Conservation (phyloP, 768 basidiomycete genomes). For the Epithele typhae region DNA sequence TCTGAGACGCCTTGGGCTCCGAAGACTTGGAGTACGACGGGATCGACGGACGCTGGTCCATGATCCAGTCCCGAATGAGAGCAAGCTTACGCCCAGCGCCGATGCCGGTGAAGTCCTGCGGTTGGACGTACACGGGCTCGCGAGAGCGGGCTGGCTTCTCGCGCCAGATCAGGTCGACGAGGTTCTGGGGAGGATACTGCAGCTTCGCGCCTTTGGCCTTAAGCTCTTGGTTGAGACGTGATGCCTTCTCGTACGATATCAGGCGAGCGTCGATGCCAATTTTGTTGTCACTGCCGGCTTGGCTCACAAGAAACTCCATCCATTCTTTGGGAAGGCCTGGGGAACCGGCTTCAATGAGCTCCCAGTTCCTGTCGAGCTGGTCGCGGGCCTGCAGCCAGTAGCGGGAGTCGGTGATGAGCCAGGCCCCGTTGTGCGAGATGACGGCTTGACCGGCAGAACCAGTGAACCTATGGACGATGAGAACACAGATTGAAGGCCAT, state of each 20-base stretch:
- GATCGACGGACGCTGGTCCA: conserved; percentile 49
- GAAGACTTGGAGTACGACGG: conserved; percentile 62
- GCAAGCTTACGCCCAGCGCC: conserved; percentile 68
- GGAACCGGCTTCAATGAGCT: conserved; percentile 53
- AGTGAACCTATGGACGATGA: conserved; percentile 40
- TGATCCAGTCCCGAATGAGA: conserved; percentile 68
- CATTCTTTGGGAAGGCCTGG: conserved; percentile 59
- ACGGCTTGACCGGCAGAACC: conserved; percentile 72
- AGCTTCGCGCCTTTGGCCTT: conserved; percentile 55
- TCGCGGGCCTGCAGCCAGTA: conserved; percentile 78
- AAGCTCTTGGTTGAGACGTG: conserved; percentile 54
- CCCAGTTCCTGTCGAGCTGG: conserved; percentile 74
- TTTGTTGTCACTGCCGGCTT: conserved; percentile 31
- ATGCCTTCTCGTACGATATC: conserved; percentile 70
- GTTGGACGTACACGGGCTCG: conserved; percentile 62
- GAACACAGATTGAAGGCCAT: background rate
- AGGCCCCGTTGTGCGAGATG: conserved; percentile 60
- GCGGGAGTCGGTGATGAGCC: conserved; percentile 74
- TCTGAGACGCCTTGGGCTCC: conserved; percentile 55
- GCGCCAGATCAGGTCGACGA: conserved; percentile 79
- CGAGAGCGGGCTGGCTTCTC: conserved; percentile 68
- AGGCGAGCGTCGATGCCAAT: conserved; percentile 86
- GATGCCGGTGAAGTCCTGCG: conserved; percentile 65
- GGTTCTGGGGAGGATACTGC: conserved; percentile 77
- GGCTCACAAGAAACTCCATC: conserved; percentile 62